These are phyloP conservation scores for Ophiostoma tasmaniense DNA, from an alignment of 2,329 filamentous ascomycete genomes.

Conservation along the genomic window DNA sequence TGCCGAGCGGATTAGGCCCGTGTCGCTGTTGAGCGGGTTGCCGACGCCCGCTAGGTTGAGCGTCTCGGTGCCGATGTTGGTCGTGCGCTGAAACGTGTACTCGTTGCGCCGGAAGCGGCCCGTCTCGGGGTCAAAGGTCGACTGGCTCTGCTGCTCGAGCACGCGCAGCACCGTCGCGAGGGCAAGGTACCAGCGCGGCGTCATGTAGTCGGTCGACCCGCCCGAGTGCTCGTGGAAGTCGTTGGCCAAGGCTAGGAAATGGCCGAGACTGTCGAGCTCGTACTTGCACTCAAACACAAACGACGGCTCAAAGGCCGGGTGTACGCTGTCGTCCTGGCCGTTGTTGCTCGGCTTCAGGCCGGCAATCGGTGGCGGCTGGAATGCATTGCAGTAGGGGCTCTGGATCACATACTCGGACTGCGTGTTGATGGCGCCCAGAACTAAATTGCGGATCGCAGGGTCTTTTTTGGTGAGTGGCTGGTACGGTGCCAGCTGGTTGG, in stretches of 20 bases:
- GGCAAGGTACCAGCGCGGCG: constrained; percentile 67
- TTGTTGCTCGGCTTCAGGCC: constrained; percentile 61
- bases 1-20: constrained; percentile 79
- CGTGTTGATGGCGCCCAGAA: constrained; percentile 24
- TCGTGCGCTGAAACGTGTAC: constrained; percentile 81
- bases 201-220: constrained; percentile 67
- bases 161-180: constrained; percentile 65
- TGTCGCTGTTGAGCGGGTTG: constrained; percentile 81
- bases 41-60: constrained; percentile 72
- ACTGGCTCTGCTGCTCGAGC: constrained; percentile 66
- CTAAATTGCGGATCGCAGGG: constrained; percentile 55
- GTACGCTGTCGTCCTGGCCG: constrained; percentile 74
- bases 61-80: constrained; percentile 80
- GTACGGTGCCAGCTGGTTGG: constrained; percentile 87
- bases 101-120: constrained; percentile 59
- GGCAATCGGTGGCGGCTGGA: constrained; percentile 85
- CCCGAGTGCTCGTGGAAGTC: constrained; percentile 74
- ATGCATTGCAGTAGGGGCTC: constrained; percentile 95
- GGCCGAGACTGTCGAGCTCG: constrained; percentile 88
- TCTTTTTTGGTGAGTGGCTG: constrained; percentile 78
- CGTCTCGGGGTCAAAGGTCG: constrained; percentile 67
- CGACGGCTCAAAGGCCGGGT: constrained; percentile 74
- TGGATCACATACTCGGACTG: constrained; percentile 92
- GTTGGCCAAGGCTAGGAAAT: constrained; percentile 79
- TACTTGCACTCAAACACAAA: constrained; percentile 98